Conservation (phyloP, 805 yeast genomes). For the Limtongia smithiae region DNA sequence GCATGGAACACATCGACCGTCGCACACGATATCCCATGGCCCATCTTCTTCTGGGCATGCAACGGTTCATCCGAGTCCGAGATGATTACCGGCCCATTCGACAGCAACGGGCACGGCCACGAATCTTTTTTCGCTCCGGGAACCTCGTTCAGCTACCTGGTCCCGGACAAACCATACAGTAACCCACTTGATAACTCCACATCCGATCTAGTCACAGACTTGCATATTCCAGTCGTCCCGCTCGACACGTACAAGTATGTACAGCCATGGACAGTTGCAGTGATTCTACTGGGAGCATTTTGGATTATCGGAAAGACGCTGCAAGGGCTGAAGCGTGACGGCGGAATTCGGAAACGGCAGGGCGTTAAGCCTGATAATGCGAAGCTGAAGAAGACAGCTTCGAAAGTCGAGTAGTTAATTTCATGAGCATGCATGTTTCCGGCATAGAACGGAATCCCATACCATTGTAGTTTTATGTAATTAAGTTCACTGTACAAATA, state of each 20-base stretch:
- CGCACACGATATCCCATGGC: slow-evolving; percentile 37
- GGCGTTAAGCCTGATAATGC: slow-evolving; percentile 4
- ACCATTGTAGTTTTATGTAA: too few relatives aligned
- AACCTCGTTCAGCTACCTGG: slow-evolving; percentile 43
- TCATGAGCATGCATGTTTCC: too few relatives aligned
- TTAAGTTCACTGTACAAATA: too few relatives aligned
- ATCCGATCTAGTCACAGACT: slow-evolving; percentile 27
- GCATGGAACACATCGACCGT: slow-evolving; percentile 26
- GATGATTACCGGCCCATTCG: slow-evolving; percentile 40
- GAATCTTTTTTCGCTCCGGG: slow-evolving; percentile 48
- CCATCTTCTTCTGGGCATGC: slow-evolving; percentile 52
- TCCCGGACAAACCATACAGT: slow-evolving; percentile 24
- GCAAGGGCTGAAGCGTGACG: slow-evolving; percentile 16
- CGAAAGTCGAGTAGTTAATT: slow-evolving; percentile 17
- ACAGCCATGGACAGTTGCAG: slow-evolving; percentile 40
- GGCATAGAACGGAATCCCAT: too few relatives aligned
- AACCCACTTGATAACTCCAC: slow-evolving; percentile 13
- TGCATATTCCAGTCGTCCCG: slow-evolving; percentile 46
- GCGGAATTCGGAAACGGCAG: slow-evolving; percentile 19
- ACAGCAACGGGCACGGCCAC: slow-evolving; percentile 42
- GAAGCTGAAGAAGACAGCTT: slow-evolving; percentile 16
- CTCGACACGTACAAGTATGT: slow-evolving; percentile 34
- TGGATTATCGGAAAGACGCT: slow-evolving; percentile 25
- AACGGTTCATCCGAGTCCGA: slow-evolving; percentile 37
- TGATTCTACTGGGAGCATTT: slow-evolving; percentile 34